These are phyloP conservation scores for Stropharia rugosoannulata DNA, from an alignment of 768 basidiomycete species.

Conservation along the genomic window DNA sequence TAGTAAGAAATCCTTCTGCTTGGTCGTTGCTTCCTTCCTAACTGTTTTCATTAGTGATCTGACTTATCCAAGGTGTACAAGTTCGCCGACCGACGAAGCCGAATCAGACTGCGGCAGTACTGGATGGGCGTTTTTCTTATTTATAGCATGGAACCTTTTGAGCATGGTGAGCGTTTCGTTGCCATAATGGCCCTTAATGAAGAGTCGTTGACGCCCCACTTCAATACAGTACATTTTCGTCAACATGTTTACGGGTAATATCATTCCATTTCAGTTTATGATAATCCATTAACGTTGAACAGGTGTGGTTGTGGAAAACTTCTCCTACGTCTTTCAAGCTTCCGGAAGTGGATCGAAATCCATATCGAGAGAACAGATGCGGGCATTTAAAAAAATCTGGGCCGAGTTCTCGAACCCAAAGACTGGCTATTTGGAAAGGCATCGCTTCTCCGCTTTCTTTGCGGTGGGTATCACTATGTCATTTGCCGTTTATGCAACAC, in stretches of 20 bases:
- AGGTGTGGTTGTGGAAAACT: constrained; percentile 94
- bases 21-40: constrained; percentile 3
- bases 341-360: constrained; percentile 78
- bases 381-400: constrained; percentile 94
- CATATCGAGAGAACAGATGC: constrained; percentile 89
- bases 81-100: constrained; percentile 37
- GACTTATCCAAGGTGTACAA: constrained; percentile 80
- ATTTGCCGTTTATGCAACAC: neutral
- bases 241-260: constrained; percentile 89
- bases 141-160: constrained; percentile 93
- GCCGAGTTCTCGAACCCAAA: constrained; percentile 76
- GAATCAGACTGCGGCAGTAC: constrained; percentile 88
- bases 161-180: constrained; percentile 69
- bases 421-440: constrained; percentile 75
- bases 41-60: constrained; percentile 50
- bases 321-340: constrained; percentile 92
- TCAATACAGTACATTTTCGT: constrained; percentile 82
- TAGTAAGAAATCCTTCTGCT: constrained; percentile 46
- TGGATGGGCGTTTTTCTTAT: constrained; percentile 80
- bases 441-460: constrained; percentile 77
- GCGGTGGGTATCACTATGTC: constrained; percentile 48
- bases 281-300: constrained; percentile 1
- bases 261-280: neutral
- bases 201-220: neutral
- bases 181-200: neutral